Evolutionary conservation across 2,329 filamentous ascomycete genomes (phyloP), one percentile per base, ranked within the genome.

Genomic region (Aureobasidium sp.): DNA sequence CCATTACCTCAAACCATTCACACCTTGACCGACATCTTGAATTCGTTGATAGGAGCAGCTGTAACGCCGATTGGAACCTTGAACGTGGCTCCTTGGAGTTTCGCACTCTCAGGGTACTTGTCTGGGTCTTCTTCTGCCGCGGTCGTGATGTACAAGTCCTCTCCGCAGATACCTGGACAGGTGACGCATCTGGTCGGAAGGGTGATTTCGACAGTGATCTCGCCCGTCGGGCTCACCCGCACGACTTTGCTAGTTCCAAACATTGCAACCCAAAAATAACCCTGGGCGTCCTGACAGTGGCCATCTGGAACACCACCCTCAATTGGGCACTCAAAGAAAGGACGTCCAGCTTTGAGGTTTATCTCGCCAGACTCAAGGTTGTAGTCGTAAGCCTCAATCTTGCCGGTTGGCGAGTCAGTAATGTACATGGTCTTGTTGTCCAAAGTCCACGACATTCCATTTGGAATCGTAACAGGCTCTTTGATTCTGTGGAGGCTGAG

Each of bases 181-280:
- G 90, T 94, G 66, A 90, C 84, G 74, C 90, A 89, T 64, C 82
- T 81, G 14, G 91, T 95, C 5, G 91, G 91, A 66, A 95, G 77
- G 61, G 78, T 81, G 66, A 97, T 81, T 76, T 91, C 84, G 7
- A 89, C 91, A 5, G 92, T 79, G 34, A 96, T 75, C 69, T 86
- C 78, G 2, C 90, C 91, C 56, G 82, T 74, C 5, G 86, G 84
- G 52, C 82, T 84, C 70, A 96, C 87, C 72, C 88, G 85, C 66
- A 96, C 77, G 27, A 96, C 89, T 64, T 85, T 83, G 63, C 83
- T 79, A 65, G 88, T 89, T 60, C 91, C 91, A 71, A 90, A 94
- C n/a, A 94, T 80, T 8, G 90, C 89, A 64, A 89, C 87, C 92
- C 93, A 97, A 69, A 96, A 81, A 76, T 88, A 87, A n/a, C 91